Percentiles rank a stretch among this genome's conserved stretches.
phyloP scores from a whole-genome alignment of 495 filamentous ascomycete genomes.

The Trichodelitschia bisporula region DNA sequence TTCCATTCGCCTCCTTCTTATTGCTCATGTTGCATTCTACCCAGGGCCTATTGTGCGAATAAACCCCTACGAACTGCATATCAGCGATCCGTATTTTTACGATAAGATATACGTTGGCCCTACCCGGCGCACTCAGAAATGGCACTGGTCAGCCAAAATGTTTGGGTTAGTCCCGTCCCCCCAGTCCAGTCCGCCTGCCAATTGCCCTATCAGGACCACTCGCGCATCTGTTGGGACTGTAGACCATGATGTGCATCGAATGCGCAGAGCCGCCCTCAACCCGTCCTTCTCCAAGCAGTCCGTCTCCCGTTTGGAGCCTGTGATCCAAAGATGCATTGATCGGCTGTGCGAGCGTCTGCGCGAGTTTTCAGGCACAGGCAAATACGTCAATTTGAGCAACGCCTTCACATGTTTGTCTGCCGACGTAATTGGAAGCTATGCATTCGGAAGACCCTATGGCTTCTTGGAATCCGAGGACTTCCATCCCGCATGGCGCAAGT shows the following conservation, averaged over 20 bases:
- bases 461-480: slow-evolving; percentile 9
- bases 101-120: slow-evolving; percentile 12
- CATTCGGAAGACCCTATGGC: slow-evolving; percentile 16
- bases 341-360: background rate
- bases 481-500: background rate
- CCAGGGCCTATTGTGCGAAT: slow-evolving; percentile 19
- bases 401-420: slow-evolving; percentile 17
- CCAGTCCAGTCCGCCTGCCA: no score
- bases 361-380: background rate
- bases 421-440: slow-evolving; percentile 22
- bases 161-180: no score
- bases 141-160: background rate
- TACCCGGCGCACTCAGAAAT: background rate
- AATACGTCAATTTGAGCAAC: slow-evolving; percentile 7
- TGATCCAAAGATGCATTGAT: slow-evolving; percentile 1
- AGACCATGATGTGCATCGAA: slow-evolving; percentile 1
- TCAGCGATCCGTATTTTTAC: slow-evolving; percentile 14
- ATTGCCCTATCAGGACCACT: background rate
- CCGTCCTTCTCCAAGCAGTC: slow-evolving; percentile 1
- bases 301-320: slow-evolving; percentile 1
- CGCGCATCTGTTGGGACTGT: background rate
- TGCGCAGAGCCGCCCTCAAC: background rate
- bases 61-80: slow-evolving; percentile 17
- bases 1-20: background rate
- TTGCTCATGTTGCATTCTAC: background rate